Conservation (phyloP, 768 basidiomycete genomes). For the Amanita fuliginea region DNA sequence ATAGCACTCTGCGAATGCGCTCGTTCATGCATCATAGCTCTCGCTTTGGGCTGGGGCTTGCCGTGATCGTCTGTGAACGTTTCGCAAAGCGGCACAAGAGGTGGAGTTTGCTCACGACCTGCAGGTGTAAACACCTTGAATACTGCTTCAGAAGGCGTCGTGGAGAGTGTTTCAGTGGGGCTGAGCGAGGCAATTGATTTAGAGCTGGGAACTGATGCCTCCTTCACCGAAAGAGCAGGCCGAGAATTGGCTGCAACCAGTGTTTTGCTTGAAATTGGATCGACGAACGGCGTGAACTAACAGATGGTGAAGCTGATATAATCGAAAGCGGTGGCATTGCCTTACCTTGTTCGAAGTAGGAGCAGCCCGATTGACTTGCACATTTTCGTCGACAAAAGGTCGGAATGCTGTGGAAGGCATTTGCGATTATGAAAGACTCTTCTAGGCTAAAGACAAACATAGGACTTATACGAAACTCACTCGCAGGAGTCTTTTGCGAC, state of each 20-base stretch:
- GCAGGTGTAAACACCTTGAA: constrained; percentile 63
- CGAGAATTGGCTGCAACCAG: constrained; percentile 25
- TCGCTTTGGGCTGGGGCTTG: constrained; percentile 26
- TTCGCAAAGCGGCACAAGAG: constrained; percentile 29
- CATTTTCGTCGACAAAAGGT: constrained; percentile 61
- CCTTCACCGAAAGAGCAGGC: constrained; percentile 41
- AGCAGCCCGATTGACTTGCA: constrained; percentile 32
- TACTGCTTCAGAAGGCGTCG: constrained; percentile 26
- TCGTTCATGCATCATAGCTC: constrained; percentile 26
- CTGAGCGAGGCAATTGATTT: constrained; percentile 10
- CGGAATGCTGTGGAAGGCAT: constrained; percentile 36
- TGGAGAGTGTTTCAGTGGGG: constrained; percentile 18
- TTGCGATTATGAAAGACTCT: constrained; percentile 10
- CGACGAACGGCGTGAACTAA: constrained; percentile 62
- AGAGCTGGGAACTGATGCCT: constrained; percentile 19
- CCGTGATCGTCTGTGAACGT: constrained; percentile 34
- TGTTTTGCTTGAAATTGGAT: constrained; percentile 37
- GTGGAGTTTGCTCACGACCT: constrained; percentile 22
- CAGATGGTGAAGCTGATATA: neutral
- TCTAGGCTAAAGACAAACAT: constrained; percentile 1
- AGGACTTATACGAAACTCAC: constrained; percentile 11
- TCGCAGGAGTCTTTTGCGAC: constrained; percentile 27
- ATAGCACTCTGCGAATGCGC: constrained; percentile 30
- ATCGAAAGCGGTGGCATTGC: neutral
- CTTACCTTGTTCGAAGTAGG: constrained; percentile 27